Conservation (phyloP, 345 rosid species). For the Punica granatum region DNA sequence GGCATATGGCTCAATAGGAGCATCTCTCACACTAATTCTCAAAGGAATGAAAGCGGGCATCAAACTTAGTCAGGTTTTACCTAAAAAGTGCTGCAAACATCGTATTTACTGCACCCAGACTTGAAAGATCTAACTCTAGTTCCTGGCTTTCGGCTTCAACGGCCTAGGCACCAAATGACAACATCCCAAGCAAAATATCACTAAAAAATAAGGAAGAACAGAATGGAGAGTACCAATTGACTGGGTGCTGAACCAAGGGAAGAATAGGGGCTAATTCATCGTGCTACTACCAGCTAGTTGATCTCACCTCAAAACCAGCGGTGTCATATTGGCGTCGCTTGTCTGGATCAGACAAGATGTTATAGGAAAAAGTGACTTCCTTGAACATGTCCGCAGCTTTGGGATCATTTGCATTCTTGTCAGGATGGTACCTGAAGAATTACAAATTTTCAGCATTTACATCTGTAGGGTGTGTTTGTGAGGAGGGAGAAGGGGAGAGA, state of each 20-base stretch:
- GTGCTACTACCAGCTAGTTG: not conserved
- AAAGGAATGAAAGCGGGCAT: not conserved
- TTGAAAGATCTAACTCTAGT: slow-evolving; percentile 91
- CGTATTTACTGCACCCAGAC: slow-evolving; percentile 91
- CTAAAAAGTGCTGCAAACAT: slow-evolving; percentile 95
- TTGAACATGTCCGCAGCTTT: slow-evolving; percentile 87
- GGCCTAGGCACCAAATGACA: slow-evolving; percentile 40
- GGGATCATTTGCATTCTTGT: slow-evolving; percentile 92
- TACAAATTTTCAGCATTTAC: not conserved
- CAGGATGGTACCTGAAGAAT: slow-evolving; percentile 88
- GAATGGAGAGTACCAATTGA: no score
- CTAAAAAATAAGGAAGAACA: not conserved
- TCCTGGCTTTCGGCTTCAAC: slow-evolving; percentile 73
- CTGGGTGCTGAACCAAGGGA: not conserved
- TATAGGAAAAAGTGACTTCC: slow-evolving; percentile 91
- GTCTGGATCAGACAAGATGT: slow-evolving; percentile 84
- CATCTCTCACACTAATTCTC: not conserved
- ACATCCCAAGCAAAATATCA: slow-evolving; percentile 1
- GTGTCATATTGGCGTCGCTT: slow-evolving; percentile 79
- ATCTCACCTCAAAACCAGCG: slow-evolving; percentile 95
- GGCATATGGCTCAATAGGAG: not conserved
- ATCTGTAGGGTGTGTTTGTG: not conserved
- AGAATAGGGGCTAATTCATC: not conserved
- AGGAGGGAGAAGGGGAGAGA: no score
- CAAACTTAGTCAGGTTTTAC: slow-evolving; percentile 23